Conservation (phyloP, 2,329 filamentous ascomycete genomes). For the Allantophomopsis lycopodina region DNA sequence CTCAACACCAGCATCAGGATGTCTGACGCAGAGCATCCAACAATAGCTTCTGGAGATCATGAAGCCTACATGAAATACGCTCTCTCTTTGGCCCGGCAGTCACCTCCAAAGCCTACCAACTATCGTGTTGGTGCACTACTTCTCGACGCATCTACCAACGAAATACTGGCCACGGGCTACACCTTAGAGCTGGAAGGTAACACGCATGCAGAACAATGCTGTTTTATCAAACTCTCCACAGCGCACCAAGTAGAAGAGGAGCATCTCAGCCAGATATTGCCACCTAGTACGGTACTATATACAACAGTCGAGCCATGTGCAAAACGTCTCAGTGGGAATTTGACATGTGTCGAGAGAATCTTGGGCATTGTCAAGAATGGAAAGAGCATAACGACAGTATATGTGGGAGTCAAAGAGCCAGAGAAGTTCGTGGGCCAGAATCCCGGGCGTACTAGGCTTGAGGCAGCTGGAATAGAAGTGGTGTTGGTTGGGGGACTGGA, state of each 20-base stretch:
- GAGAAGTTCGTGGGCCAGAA: constrained; percentile 82
- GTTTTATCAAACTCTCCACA: constrained; percentile 58
- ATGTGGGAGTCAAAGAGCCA: constrained; percentile 79
- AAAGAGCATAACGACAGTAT: constrained; percentile 54
- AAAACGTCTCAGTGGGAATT: constrained; percentile 58
- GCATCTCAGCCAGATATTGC: constrained; percentile 33
- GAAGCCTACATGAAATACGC: constrained; percentile 51
- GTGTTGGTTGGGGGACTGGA: constrained; percentile 64
- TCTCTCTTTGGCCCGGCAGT: constrained; percentile 62
- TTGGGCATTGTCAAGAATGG: constrained; percentile 30
- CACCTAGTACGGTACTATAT: constrained; percentile 52
- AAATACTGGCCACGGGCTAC: constrained; percentile 68
- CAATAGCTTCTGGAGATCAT: constrained; percentile 7
- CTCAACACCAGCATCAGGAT: too few relatives aligned
- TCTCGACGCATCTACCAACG: constrained; percentile 39
- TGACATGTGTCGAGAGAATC: constrained; percentile 69
- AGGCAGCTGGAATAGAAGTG: constrained; percentile 60
- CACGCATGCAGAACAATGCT: constrained; percentile 93
- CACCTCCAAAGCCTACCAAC: constrained; percentile 78
- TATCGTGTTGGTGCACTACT: constrained; percentile 93
- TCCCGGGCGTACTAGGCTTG: constrained; percentile 55
- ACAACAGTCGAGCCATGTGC: constrained; percentile 88
- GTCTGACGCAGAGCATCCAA: neutral
- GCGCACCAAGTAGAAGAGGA: constrained; percentile 36
- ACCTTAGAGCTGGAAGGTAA: constrained; percentile 86